Percentiles rank a stretch among this genome's conserved stretches.
Conservation (phyloP, 2,329 filamentous ascomycete genomes). For the Aspergillus clavatus region DNA sequence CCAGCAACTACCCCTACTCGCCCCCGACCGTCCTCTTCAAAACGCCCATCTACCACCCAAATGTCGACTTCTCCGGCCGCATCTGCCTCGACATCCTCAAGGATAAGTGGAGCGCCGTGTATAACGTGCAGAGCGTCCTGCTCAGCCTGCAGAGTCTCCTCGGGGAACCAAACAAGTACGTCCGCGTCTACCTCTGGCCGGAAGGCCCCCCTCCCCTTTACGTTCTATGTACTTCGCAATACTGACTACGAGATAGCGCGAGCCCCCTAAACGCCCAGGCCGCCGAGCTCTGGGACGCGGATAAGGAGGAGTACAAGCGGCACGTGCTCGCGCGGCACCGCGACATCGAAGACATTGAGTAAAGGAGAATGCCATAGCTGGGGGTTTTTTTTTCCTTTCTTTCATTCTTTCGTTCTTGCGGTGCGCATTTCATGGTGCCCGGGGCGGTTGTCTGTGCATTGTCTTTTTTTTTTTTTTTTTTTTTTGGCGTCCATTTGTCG, state of each 20-base stretch:
- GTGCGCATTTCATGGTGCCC: slow-evolving; percentile 16
- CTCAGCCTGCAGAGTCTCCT: slow-evolving; percentile 91
- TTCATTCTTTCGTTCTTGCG: too few species aligned
- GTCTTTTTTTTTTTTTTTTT: slow-evolving; percentile 1
- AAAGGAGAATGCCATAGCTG: too few species aligned
- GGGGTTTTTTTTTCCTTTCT: too few species aligned
- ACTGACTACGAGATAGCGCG: slow-evolving; percentile 53
- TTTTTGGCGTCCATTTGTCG: slow-evolving; percentile 3
- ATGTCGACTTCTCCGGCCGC: slow-evolving; percentile 93
- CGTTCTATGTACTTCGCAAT: too few species aligned
- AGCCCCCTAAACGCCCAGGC: slow-evolving; percentile 95
- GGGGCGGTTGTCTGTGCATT: slow-evolving; percentile 10
- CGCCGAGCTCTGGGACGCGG: slow-evolving; percentile 89
- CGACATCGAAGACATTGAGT: slow-evolving; percentile 49
- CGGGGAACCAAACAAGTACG: slow-evolving; percentile 97
- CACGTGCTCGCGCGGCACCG: slow-evolving; percentile 61
- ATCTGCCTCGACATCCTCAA: slow-evolving; percentile 98
- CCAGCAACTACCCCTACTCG: slow-evolving; percentile 86
- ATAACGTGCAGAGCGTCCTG: slow-evolving; percentile 91
- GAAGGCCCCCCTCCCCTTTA: too few species aligned
- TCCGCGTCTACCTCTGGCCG: not conserved
- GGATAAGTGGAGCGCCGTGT: slow-evolving; percentile 97
- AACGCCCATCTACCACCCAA: slow-evolving; percentile 98
- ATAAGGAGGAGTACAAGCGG: slow-evolving; percentile 80
- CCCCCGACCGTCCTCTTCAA: slow-evolving; percentile 92